Evolutionary conservation across 2,329 filamentous ascomycete species (phyloP).

Genomic region (Parastagonospora avenae): DNA sequence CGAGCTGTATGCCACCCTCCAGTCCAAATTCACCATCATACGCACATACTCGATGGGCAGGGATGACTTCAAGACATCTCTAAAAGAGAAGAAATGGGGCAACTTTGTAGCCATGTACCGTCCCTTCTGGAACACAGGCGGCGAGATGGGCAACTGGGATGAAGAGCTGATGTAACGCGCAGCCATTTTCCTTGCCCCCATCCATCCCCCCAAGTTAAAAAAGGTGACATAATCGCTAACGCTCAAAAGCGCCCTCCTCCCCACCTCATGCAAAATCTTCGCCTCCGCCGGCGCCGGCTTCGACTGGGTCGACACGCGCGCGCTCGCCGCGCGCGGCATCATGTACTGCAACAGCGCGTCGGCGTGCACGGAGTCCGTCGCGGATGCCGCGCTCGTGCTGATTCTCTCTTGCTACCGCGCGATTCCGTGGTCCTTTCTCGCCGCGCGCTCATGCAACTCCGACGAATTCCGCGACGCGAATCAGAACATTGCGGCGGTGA

Average conservation of each 20-base stretch:
- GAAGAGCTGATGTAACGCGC: conserved; percentile 58
- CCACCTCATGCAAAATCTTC: conserved; percentile 60
- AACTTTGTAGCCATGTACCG: conserved; percentile 57
- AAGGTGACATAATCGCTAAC: conserved; percentile 3
- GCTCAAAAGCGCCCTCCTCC: conserved; percentile 51
- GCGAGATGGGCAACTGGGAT: conserved; percentile 70
- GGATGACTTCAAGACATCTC: conserved; percentile 47
- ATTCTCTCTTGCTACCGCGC: conserved; percentile 72
- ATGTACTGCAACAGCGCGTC: conserved; percentile 75
- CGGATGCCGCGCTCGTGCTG: conserved; percentile 72
- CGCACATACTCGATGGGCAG: conserved; percentile 47
- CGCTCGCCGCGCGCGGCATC: conserved; percentile 66
- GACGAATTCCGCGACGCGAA: conserved; percentile 64
- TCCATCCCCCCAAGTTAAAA: not conserved
- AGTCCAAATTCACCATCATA: conserved; percentile 45
- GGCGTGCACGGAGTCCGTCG: conserved; percentile 73
- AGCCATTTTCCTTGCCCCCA: not conserved
- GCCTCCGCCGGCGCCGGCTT: conserved; percentile 67
- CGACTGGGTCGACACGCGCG: conserved; percentile 66
- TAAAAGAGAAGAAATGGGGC: conserved; percentile 48
- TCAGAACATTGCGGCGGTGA: conserved; percentile 61
- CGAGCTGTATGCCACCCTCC: conserved; percentile 46
- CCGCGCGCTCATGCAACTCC: conserved; percentile 56
- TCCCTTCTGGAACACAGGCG: conserved; percentile 68
- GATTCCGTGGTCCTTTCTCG: conserved; percentile 66